phyloP scores from a whole-genome alignment of 208 protist species.

The Leishmania tropica region DNA sequence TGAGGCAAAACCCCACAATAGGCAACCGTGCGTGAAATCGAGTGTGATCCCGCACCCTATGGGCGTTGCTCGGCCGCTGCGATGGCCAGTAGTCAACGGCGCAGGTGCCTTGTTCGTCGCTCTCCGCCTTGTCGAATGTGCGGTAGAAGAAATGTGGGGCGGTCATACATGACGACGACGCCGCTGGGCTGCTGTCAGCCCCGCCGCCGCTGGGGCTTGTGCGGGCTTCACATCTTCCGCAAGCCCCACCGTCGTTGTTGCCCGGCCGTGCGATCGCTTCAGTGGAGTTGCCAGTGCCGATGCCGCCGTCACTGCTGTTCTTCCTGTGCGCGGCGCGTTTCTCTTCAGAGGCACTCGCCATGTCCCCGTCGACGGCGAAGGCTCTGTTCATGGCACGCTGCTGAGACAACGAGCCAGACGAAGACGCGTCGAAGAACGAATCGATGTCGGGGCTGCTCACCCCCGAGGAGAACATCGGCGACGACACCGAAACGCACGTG shows the following conservation, averaged over 20 bases:
- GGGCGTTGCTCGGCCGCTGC: slow-evolving; percentile 17
- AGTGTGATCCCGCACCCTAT: slow-evolving; percentile 34
- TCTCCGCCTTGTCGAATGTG: slow-evolving; percentile 40
- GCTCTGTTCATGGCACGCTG: slow-evolving; percentile 4
- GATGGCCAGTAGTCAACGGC: slow-evolving; percentile 43
- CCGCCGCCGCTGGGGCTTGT: neutral
- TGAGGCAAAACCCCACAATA: slow-evolving; percentile 47
- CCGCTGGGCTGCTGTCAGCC: neutral
- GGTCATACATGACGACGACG: neutral
- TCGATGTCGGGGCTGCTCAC: slow-evolving; percentile 18
- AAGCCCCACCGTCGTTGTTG: neutral
- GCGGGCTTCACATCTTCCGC: neutral
- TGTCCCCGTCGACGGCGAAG: slow-evolving; percentile 18
- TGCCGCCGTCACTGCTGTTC: neutral
- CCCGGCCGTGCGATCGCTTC: neutral
- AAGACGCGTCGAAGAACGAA: slow-evolving; percentile 14
- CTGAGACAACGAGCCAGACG: slow-evolving; percentile 1
- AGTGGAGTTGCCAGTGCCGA: neutral
- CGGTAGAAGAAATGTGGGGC: slow-evolving; percentile 49
- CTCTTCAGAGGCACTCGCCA: neutral
- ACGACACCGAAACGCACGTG: slow-evolving; percentile 40
- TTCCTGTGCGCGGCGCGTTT: neutral
- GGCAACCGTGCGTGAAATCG: slow-evolving; percentile 60
- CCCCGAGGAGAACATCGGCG: neutral
- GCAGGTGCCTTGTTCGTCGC: slow-evolving; percentile 34